These are phyloP conservation scores for Cladosporium velox DNA, from an alignment of 2,329 filamentous ascomycete species.

Conservation along the genomic window DNA sequence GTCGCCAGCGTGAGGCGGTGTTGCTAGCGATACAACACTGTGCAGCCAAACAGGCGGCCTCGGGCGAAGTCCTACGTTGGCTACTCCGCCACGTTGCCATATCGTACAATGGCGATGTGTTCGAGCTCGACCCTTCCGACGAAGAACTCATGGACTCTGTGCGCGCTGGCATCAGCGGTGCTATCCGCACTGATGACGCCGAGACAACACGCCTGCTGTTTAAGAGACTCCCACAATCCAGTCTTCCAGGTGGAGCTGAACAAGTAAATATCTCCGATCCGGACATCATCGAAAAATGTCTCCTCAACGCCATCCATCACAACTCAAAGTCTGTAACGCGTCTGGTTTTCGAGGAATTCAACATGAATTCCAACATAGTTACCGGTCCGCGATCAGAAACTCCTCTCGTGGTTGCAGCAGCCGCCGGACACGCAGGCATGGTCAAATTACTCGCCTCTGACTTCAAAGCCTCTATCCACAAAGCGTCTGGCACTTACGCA, in stretches of 20 bases:
- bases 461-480: slow-evolving; percentile 21
- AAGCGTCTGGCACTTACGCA: slow-evolving; percentile 20
- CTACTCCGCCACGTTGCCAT: slow-evolving; percentile 7
- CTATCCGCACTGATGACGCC: background rate
- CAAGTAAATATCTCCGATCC: background rate
- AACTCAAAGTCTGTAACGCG: background rate
- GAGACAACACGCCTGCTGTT: background rate
- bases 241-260: background rate
- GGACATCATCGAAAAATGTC: background rate
- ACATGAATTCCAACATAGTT: background rate
- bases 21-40: background rate
- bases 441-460: slow-evolving; percentile 17
- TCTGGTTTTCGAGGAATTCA: background rate
- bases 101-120: background rate
- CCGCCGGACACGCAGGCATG: background rate
- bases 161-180: background rate
- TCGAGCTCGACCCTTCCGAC: slow-evolving; percentile 18
- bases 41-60: background rate
- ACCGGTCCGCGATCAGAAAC: background rate
- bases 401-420: background rate
- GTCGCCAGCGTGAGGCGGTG: background rate
- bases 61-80: background rate
- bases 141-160: slow-evolving; percentile 4
- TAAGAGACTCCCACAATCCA: background rate
- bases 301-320: background rate